Evolutionary conservation across 2,329 filamentous ascomycete species (phyloP).

Genomic region (Aspergillus sp.): DNA sequence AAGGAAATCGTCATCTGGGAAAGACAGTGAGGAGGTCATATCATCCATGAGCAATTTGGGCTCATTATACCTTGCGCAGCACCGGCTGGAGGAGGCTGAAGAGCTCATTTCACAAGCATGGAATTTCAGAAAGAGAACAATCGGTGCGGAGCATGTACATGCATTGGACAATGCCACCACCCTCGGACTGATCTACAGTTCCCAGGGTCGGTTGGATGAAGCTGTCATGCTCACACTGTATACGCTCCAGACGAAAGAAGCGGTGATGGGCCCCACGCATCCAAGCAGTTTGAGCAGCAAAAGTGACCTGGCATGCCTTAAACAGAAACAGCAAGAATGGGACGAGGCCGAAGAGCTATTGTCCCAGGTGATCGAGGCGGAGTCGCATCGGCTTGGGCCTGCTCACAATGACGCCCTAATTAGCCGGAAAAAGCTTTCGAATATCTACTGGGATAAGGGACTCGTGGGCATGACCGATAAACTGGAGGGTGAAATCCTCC

Average conservation of each 20-base stretch:
- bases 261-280: constrained; percentile 6
- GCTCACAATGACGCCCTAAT: constrained; percentile 1
- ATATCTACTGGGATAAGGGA: constrained; percentile 1
- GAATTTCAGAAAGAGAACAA: constrained; percentile 8
- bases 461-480: constrained; percentile 5
- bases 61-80: constrained; percentile 7
- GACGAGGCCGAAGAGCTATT: constrained; percentile 2
- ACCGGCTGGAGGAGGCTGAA: constrained; percentile 16
- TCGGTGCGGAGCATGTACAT: constrained; percentile 8
- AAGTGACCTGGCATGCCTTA: neutral
- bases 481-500: constrained; percentile 5
- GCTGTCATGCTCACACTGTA: constrained; percentile 15
- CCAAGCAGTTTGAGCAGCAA: constrained; percentile 34
- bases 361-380: neutral
- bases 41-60: constrained; percentile 9
- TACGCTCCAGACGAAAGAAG: constrained; percentile 6
- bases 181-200: constrained; percentile 7
- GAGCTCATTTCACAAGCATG: constrained; percentile 8
- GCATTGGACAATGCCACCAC: constrained; percentile 21
- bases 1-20: constrained; percentile 8
- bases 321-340: neutral
- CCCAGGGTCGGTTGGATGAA: constrained; percentile 8
- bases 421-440: neutral
- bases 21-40: constrained; percentile 10
- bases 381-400: neutral